Percentiles rank a stretch among this genome's conserved stretches.
These are phyloP conservation scores for Aspergillus leporis DNA, from an alignment of 495 filamentous ascomycete species.

Conservation along the genomic window DNA sequence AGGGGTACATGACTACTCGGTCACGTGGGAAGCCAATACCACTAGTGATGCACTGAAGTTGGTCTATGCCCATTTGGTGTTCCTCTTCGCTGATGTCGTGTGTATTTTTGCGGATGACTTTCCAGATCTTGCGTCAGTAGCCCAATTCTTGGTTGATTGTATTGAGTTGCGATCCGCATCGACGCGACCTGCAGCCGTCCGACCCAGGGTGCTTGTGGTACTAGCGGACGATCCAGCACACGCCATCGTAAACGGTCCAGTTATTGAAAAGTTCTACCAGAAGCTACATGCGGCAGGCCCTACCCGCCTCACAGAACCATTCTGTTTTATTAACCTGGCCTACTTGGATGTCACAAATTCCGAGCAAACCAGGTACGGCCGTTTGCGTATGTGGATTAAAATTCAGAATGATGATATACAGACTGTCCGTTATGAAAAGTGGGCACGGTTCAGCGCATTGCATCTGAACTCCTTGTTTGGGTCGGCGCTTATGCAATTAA, in stretches of 20 bases:
- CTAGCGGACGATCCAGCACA: not conserved
- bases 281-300: not conserved
- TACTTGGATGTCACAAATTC: not conserved
- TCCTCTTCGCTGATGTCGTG: constrained; percentile 27
- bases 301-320: not conserved
- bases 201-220: constrained; percentile 18
- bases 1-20: no score
- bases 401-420: not conserved
- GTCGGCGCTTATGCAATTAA: constrained; percentile 11
- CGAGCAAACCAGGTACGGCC: not conserved
- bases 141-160: constrained; percentile 17
- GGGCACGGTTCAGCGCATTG: constrained; percentile 7
- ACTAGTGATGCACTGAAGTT: constrained; percentile 5
- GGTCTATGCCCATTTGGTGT: constrained; percentile 21
- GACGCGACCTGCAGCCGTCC: constrained; percentile 4
- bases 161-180: constrained; percentile 11
- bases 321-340: constrained; percentile 1
- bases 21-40: constrained; percentile 13
- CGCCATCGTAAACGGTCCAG: not conserved
- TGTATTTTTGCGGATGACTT: constrained; percentile 25
- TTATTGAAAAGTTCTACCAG: constrained; percentile 7
- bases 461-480: constrained; percentile 17
- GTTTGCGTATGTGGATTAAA: not conserved
- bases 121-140: constrained; percentile 4
- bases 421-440: not conserved